Base-by-base conservation (phyloP, 1,284 basidiomycete genomes). In the Ganoderma lucidum region DNA sequence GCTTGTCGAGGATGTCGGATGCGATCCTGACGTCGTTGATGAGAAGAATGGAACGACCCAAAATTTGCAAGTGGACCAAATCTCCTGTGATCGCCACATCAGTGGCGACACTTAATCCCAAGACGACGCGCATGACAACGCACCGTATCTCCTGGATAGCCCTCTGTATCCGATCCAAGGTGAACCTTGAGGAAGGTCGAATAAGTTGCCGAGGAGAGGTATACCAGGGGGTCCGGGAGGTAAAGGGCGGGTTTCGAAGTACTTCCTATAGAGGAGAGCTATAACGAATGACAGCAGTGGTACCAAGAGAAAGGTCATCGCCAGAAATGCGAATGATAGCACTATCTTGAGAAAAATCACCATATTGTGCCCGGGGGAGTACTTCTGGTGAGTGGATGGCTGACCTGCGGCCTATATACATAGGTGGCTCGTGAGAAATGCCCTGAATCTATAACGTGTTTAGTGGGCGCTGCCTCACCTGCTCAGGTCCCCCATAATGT, bases 1-100 rank as follows among this genome's bases (percentile, higher is more conserved):
- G 67, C 35, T 62, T 68, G 30, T 65, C 63, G n/a, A 64, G 59
- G 10, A 68, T 51, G 5, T 68, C 63, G 53, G 39, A 30, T 1
- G 60, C 63, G 32, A 68, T 39, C 6, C 41, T 48, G 37, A 9
- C 6, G 53, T 68, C 53, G 41, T 68, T 42, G 45, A 67, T 48
- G 23, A 67, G 14, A 56, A 67, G 55, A 12, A 67, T 41, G 6
- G 42, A 28, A 15, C 42, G 62, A 2, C 62, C 62, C 55, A 63
- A 42, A 15, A 60, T 37, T n/a, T 64, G 51, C 17, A 67, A 37
- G 37, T 30, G 28, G 6, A 64, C 51, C 32, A 64, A 12, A 39
- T 55, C 39, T 6, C 63, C 63, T 64, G 63, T 28, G 35, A 14
- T 5, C 2, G 23, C 2, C 14, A 35, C 10, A 2, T 23, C 23